These are phyloP conservation scores for Caloboletus firmus DNA, from an alignment of 1,284 basidiomycete genomes.

Conservation along the genomic window DNA sequence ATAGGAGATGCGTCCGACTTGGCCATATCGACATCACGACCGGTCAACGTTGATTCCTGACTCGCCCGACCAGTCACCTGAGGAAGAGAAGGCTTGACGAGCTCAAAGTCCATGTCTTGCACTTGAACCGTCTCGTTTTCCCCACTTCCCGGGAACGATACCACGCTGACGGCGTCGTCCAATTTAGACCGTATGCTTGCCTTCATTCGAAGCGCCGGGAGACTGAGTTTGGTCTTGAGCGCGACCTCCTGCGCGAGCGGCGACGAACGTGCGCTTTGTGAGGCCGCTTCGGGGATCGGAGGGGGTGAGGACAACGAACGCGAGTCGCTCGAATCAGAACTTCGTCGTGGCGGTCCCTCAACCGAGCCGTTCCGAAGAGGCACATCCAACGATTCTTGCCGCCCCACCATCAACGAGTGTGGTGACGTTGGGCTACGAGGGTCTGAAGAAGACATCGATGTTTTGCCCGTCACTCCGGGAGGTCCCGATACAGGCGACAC, in stretches of 20 bases:
- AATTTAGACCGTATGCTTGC: constrained; percentile 22
- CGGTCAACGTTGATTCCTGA: constrained; percentile 50
- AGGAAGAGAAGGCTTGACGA: constrained; percentile 59
- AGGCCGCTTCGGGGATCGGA: constrained; percentile 16
- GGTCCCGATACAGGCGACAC: constrained; percentile 7
- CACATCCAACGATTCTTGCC: constrained; percentile 21
- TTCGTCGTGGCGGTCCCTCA: constrained; percentile 22
- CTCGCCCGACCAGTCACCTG: constrained; percentile 47
- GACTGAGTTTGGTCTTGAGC: constrained; percentile 33
- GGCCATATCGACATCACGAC: constrained; percentile 35
- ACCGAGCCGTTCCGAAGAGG: constrained; percentile 16
- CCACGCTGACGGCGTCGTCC: constrained; percentile 30
- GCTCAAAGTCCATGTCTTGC: constrained; percentile 77
- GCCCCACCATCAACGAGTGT: constrained; percentile 9
- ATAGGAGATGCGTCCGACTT: constrained; percentile 32
- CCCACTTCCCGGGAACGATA: constrained; percentile 24
- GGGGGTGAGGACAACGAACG: constrained; percentile 26
- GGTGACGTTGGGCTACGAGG: constrained; percentile 11
- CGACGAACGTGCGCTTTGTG: constrained; percentile 24
- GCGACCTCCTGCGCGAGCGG: constrained; percentile 24
- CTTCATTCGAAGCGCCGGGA: constrained; percentile 31
- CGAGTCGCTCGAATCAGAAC: constrained; percentile 32
- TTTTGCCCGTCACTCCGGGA: background rate
- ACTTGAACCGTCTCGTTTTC: constrained; percentile 60
- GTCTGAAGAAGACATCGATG: constrained; percentile 16